These are phyloP conservation scores for Begonia loranthoides DNA, from an alignment of 306 rosid genomes.

Conservation along the genomic window DNA sequence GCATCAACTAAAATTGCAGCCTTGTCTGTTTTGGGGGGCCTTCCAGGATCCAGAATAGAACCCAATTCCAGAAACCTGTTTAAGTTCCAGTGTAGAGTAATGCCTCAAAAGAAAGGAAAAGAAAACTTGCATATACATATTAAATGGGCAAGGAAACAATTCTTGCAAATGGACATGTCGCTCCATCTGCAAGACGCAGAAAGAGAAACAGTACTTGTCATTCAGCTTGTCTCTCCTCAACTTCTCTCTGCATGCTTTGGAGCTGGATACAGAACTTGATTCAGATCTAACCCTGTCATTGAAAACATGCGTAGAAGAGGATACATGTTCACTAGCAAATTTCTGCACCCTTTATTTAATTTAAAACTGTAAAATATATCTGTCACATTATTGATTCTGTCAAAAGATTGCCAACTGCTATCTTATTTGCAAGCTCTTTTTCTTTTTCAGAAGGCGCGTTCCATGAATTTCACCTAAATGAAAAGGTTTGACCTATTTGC, in stretches of 20 bases:
- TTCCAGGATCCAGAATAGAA: slow-evolving; percentile 88
- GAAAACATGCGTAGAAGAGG: background rate
- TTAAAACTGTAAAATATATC: background rate
- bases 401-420: background rate
- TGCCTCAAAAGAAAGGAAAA: no score
- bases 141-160: background rate
- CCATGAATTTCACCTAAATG: no score
- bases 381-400: background rate
- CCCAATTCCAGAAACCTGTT: slow-evolving; percentile 79
- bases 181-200: background rate
- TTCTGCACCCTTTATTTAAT: background rate
- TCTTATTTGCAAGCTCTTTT: background rate
- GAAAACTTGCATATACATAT: no score
- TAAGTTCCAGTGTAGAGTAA: background rate
- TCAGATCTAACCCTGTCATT: slow-evolving; percentile 60
- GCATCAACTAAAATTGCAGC: slow-evolving; percentile 81
- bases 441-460: no score
- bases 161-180: background rate
- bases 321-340: background rate
- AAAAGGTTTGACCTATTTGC: no score
- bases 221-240: slow-evolving; percentile 88
- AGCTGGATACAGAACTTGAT: slow-evolving; percentile 47
- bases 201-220: slow-evolving; percentile 46
- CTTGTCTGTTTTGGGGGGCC: slow-evolving; percentile 88
- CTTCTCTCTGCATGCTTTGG: slow-evolving; percentile 96